Evolutionary conservation across 768 basidiomycete species (phyloP).

Genomic region (Chalciporus sphaerocephalus): DNA sequence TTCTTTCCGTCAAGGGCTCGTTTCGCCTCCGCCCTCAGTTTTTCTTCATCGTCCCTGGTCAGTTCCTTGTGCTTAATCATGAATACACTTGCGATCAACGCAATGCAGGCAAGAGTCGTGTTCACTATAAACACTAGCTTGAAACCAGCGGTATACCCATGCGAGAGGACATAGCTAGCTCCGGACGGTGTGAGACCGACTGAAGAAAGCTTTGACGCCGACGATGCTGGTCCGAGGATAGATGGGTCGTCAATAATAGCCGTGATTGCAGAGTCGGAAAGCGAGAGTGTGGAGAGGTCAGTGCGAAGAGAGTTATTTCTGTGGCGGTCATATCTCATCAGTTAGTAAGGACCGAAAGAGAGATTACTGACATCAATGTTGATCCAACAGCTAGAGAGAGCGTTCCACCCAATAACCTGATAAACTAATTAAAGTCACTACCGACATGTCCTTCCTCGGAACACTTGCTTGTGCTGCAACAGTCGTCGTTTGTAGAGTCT

Average conservation of each 20-base stretch:
- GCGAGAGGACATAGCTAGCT: slow-evolving; percentile 40
- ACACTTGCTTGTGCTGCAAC: slow-evolving; percentile 74
- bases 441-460: slow-evolving; percentile 66
- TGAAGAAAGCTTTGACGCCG: slow-evolving; percentile 29
- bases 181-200: slow-evolving; percentile 36
- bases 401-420: slow-evolving; percentile 67
- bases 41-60: slow-evolving; percentile 51
- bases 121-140: slow-evolving; percentile 57
- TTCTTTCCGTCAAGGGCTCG: not conserved
- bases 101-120: slow-evolving; percentile 48
- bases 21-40: slow-evolving; percentile 41
- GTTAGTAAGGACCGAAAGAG: slow-evolving; percentile 4
- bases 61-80: slow-evolving; percentile 63
- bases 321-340: not conserved
- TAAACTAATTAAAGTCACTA: slow-evolving; percentile 70
- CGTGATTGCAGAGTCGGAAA: slow-evolving; percentile 37
- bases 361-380: slow-evolving; percentile 45
- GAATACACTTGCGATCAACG: slow-evolving; percentile 50
- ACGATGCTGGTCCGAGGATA: slow-evolving; percentile 28
- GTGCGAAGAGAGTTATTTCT: slow-evolving; percentile 47
- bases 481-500: slow-evolving; percentile 62
- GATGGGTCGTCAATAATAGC: slow-evolving; percentile 49
- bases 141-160: slow-evolving; percentile 57
- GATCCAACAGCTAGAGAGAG: slow-evolving; percentile 59
- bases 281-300: slow-evolving; percentile 36